Evolutionary conservation across 2,329 filamentous ascomycete genomes (phyloP).

Genomic region (Monilinia aucupariae): DNA sequence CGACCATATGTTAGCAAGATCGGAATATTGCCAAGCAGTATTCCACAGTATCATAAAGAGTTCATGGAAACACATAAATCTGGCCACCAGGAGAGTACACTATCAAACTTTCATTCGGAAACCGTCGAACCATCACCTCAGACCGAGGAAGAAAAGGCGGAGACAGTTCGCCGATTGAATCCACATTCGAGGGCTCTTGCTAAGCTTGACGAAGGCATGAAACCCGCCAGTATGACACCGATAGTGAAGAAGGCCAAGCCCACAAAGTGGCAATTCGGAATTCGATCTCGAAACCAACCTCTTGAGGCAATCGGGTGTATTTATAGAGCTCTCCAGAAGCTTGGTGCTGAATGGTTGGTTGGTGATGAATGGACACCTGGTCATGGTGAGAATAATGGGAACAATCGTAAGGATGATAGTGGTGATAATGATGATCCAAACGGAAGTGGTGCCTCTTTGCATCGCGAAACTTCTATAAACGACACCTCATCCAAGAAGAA

Average conservation of each 20-base stretch:
- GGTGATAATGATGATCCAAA: conserved; percentile 35
- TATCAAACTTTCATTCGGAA: conserved; percentile 38
- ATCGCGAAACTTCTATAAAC: conserved; percentile 37
- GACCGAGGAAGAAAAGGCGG: conserved; percentile 71
- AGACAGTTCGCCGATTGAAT: conserved; percentile 73
- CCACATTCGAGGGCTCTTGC: conserved; percentile 73
- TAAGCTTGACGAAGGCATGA: conserved; percentile 59
- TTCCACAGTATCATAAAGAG: conserved; percentile 85
- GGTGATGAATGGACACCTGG: conserved; percentile 49
- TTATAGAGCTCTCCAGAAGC: conserved; percentile 81
- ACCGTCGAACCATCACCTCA: conserved; percentile 38
- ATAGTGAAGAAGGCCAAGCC: conserved; percentile 68
- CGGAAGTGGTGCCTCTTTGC: conserved; percentile 36
- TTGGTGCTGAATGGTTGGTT: conserved; percentile 82
- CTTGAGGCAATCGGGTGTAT: conserved; percentile 93
- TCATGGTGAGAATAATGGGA: neutral
- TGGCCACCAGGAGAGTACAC: conserved; percentile 41
- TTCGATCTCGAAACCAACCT: conserved; percentile 86
- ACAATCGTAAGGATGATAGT: neutral
- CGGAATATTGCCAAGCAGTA: conserved; percentile 82
- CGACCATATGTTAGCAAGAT: conserved; percentile 64
- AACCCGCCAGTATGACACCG: conserved; percentile 58
- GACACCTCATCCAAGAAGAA: conserved; percentile 29
- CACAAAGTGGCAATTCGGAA: conserved; percentile 96
- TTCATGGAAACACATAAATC: conserved; percentile 71